phyloP scores from a whole-genome alignment of 2,329 filamentous ascomycete species.

The Sporothrix mexicana region DNA sequence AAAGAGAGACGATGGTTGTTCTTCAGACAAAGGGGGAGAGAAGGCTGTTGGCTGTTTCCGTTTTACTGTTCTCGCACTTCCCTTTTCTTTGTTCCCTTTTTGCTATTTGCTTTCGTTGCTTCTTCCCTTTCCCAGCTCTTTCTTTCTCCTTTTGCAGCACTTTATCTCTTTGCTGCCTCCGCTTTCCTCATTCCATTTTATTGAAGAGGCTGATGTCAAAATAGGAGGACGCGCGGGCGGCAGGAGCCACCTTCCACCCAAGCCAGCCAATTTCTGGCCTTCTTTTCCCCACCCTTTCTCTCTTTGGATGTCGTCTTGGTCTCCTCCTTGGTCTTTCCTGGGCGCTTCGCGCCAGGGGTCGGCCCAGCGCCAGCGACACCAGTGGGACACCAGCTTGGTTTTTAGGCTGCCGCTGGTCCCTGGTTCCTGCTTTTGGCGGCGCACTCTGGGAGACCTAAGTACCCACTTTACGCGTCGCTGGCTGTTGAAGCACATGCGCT shows the following conservation, averaged over 20 bases:
- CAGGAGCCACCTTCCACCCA: not conserved
- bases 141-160: slow-evolving; percentile 21
- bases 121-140: slow-evolving; percentile 1
- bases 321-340: not conserved
- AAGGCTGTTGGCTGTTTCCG: slow-evolving; percentile 10
- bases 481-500: slow-evolving; percentile 22
- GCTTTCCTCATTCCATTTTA: slow-evolving; percentile 16
- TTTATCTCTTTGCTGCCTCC: not conserved
- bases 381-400: not conserved
- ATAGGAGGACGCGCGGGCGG: slow-evolving; percentile 22
- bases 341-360: slow-evolving; percentile 35
- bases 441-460: not conserved
- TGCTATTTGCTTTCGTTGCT: slow-evolving; percentile 7
- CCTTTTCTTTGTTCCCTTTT: too few species aligned
- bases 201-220: slow-evolving; percentile 30
- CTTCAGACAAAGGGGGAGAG: not conserved
- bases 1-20: not conserved
- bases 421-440: slow-evolving; percentile 21
- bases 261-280: slow-evolving; percentile 24
- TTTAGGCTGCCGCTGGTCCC: not conserved
- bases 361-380: slow-evolving; percentile 14
- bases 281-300: slow-evolving; percentile 31
- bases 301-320: slow-evolving; percentile 28
- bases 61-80: not conserved
- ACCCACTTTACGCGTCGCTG: slow-evolving; percentile 34